These are phyloP conservation scores for Xanthoceras sorbifolium DNA, from an alignment of 345 rosid species.

Conservation along the genomic window DNA sequence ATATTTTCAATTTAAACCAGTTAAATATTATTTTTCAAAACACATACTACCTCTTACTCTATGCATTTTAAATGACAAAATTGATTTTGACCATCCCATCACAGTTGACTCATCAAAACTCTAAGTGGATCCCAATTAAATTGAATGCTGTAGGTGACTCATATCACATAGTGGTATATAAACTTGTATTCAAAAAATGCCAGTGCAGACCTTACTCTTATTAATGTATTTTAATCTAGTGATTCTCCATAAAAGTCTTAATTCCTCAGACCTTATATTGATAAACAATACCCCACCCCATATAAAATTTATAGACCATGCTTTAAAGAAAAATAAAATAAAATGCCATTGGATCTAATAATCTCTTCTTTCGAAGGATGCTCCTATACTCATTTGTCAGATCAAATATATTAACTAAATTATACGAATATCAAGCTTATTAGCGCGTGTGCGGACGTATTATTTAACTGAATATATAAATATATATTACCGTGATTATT, in stretches of 20 bases:
- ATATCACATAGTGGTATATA: neutral
- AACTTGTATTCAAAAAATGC: neutral
- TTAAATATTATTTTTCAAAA: too few species aligned
- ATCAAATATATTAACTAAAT: neutral
- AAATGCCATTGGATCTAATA: constrained; percentile 49
- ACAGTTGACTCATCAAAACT: neutral
- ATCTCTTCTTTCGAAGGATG: constrained; percentile 50
- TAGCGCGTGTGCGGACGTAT: neutral
- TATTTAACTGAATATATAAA: too few species aligned
- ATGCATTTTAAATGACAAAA: neutral
- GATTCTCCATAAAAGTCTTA: constrained; percentile 22
- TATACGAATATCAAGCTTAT: neutral
- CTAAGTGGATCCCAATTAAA: neutral
- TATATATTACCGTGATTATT: too few species aligned
- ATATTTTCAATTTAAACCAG: too few species aligned
- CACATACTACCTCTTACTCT: too few species aligned
- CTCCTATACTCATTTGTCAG: constrained; percentile 26
- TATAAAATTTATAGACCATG: constrained; percentile 25
- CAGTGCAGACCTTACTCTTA: constrained; percentile 16
- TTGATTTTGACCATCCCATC: constrained; percentile 14
- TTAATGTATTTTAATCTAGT: constrained; percentile 16
- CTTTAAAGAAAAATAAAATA: constrained; percentile 3
- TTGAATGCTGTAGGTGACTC: constrained; percentile 20
- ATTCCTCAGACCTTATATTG: constrained; percentile 16
- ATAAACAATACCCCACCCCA: neutral